phyloP scores from a whole-genome alignment of 2,329 filamentous ascomycete species.

The Fusarium sterilihyphosum region DNA sequence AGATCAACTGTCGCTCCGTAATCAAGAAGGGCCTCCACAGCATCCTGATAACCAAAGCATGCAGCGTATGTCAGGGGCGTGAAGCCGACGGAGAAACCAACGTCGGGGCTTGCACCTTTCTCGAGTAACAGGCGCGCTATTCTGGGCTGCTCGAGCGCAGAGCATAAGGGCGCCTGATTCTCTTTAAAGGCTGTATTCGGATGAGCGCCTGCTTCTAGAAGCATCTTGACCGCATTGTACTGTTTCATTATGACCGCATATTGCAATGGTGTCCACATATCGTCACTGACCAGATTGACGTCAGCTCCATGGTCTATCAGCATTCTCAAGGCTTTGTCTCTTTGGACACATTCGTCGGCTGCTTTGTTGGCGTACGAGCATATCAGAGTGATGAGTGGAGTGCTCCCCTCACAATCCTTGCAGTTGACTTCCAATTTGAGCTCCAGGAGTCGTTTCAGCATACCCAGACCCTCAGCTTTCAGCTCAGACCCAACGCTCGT shows the following conservation, averaged over 20 bases:
- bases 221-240: fast-evolving
- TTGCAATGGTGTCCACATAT: background rate
- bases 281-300: background rate
- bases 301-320: background rate
- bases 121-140: background rate
- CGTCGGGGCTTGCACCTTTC: background rate
- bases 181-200: fast-evolving
- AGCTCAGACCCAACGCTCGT: fast-evolving
- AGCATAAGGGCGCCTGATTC: background rate
- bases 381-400: background rate
- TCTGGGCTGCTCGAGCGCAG: background rate
- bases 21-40: background rate
- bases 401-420: background rate
- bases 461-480: fast-evolving
- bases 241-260: fast-evolving
- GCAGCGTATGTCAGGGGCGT: background rate
- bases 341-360: background rate
- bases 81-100: fast-evolving
- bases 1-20: background rate
- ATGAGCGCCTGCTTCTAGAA: background rate
- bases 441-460: background rate
- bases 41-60: fast-evolving
- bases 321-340: background rate
- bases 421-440: background rate
- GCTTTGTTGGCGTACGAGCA: no score